These are phyloP conservation scores for Hypsizygus marmoreus DNA, from an alignment of 768 basidiomycete species.

Conservation along the genomic window DNA sequence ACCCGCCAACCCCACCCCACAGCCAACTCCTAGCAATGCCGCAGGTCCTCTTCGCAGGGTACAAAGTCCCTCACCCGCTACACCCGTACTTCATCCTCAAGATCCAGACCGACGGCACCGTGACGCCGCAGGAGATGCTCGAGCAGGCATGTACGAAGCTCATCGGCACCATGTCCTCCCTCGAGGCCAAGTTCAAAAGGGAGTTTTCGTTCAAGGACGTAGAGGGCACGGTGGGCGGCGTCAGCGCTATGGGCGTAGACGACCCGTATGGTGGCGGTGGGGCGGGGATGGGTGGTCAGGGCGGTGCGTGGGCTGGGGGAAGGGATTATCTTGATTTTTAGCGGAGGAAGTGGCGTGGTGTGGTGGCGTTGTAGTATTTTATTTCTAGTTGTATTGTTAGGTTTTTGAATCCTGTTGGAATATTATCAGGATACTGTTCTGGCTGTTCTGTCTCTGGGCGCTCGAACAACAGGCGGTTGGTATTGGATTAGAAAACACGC, in stretches of 20 bases:
- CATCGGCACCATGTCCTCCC: constrained; percentile 65
- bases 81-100: constrained; percentile 95
- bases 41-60: constrained; percentile 91
- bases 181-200: constrained; percentile 78
- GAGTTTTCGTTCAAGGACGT: constrained; percentile 82
- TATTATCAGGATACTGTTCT: too few species aligned
- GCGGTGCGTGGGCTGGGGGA: constrained; percentile 21
- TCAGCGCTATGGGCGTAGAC: constrained; percentile 29
- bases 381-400: too few species aligned
- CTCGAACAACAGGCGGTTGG: too few species aligned
- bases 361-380: too few species aligned
- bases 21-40: constrained; percentile 92
- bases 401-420: too few species aligned
- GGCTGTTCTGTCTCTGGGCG: too few species aligned
- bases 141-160: constrained; percentile 84
- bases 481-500: too few species aligned
- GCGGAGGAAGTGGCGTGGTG: too few species aligned
- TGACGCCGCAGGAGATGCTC: constrained; percentile 80
- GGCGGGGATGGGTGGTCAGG: constrained; percentile 11
- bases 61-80: constrained; percentile 96
- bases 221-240: constrained; percentile 41
- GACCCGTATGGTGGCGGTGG: constrained; percentile 50
- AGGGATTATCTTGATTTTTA: constrained; percentile 28
- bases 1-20: constrained; percentile 11
- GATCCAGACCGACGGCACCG: constrained; percentile 89